Conservation (phyloP, 2,329 filamentous ascomycete genomes). For the Fusarium virguliforme region DNA sequence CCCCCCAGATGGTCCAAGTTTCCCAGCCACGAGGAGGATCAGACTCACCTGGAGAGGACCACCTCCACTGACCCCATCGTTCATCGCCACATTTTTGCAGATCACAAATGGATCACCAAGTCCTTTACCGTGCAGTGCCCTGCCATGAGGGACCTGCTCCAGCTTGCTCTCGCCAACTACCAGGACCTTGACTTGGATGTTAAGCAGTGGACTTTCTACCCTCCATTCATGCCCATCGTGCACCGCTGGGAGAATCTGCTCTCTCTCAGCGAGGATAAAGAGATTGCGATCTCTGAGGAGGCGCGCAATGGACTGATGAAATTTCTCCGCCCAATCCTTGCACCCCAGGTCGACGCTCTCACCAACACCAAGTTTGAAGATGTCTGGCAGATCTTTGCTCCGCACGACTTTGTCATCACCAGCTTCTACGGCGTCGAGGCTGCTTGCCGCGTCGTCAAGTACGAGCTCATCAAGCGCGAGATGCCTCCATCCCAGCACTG, state of each 20-base stretch:
- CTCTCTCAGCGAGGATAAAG: neutral
- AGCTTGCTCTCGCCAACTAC: conserved; percentile 10
- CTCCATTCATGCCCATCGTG: conserved; percentile 31
- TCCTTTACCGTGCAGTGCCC: conserved; percentile 30
- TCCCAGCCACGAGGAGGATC: neutral
- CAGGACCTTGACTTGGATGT: conserved; percentile 30
- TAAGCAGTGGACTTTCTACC: conserved; percentile 28
- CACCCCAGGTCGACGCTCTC: conserved; percentile 48
- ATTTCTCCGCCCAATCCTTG: conserved; percentile 55
- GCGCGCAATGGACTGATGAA: conserved; percentile 40
- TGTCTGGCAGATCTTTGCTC: conserved; percentile 58
- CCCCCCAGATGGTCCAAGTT: conserved; percentile 25
- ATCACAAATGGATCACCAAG: conserved; percentile 19
- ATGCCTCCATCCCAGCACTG: conserved; percentile 24
- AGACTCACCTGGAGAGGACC: neutral
- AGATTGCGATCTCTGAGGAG: neutral
- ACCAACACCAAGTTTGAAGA: conserved; percentile 49
- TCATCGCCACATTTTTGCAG: conserved; percentile 6
- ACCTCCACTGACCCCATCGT: conserved; percentile 18
- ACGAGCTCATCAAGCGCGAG: conserved; percentile 22
- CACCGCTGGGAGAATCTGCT: conserved; percentile 28
- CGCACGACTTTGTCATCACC: conserved; percentile 53
- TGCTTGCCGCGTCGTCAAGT: conserved; percentile 55
- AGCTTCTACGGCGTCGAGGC: conserved; percentile 56
- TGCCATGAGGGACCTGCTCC: conserved; percentile 16